phyloP scores from a whole-genome alignment of 805 yeast species.

The Nakazawaea peltata region DNA sequence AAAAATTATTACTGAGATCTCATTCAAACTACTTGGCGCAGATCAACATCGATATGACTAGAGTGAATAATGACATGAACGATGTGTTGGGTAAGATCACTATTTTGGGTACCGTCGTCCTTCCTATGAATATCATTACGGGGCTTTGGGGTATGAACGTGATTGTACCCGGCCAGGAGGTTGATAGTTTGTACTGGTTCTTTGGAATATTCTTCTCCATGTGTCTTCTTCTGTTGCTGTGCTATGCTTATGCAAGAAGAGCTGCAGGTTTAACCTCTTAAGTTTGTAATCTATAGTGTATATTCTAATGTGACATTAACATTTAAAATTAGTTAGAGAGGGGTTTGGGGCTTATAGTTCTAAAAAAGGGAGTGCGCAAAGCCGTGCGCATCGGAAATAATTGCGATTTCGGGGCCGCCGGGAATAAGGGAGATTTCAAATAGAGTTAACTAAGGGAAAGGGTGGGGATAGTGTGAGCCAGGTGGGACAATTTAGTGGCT shows the following conservation, averaged over 20 bases:
- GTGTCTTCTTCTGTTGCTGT: slow-evolving; percentile 36
- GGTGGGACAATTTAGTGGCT: too few species aligned
- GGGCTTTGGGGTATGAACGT: slow-evolving; percentile 99
- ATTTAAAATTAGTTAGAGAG: too few species aligned
- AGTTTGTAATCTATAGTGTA: too few species aligned
- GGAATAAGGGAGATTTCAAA: too few species aligned
- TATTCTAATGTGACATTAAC: too few species aligned
- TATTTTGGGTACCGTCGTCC: slow-evolving; percentile 86
- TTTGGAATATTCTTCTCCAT: slow-evolving; percentile 39
- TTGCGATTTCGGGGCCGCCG: too few species aligned
- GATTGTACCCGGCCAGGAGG: slow-evolving; percentile 85
- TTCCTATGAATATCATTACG: slow-evolving; percentile 91
- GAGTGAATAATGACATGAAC: slow-evolving; percentile 93
- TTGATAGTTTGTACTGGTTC: slow-evolving; percentile 60
- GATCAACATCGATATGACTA: slow-evolving; percentile 95
- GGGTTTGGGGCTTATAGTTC: too few species aligned
- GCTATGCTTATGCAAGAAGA: slow-evolving; percentile 41
- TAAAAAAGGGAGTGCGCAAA: too few species aligned
- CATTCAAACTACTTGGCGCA: slow-evolving; percentile 96
- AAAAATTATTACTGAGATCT: slow-evolving; percentile 86
- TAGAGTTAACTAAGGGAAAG: too few species aligned
- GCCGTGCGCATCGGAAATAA: too few species aligned
- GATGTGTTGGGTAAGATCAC: slow-evolving; percentile 93
- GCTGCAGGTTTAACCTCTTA: slow-evolving; percentile 28
- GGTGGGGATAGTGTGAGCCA: too few species aligned